phyloP scores from a whole-genome alignment of 805 yeast genomes.

The Hanseniaspora lindneri region DNA sequence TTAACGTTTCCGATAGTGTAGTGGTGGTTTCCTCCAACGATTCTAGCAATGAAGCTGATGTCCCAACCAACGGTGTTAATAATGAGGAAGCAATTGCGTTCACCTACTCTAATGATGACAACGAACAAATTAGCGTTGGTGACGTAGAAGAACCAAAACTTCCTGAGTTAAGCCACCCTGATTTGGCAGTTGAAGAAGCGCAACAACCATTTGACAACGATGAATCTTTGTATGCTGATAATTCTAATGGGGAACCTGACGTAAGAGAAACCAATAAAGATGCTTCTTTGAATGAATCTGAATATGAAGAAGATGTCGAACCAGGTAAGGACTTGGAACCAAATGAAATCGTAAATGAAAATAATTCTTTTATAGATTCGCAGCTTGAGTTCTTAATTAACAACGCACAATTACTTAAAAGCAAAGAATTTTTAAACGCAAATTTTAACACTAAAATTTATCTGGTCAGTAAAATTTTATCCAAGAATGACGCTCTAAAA shows the following conservation, averaged over 20 bases:
- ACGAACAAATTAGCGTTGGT: neutral
- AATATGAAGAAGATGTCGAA: constrained; percentile 11
- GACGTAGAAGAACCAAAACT: neutral
- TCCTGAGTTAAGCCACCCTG: neutral
- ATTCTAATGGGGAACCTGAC: neutral
- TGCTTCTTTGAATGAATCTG: constrained; percentile 1
- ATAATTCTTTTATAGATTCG: constrained; percentile 22
- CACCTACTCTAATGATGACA: no score
- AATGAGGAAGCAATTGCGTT: no score
- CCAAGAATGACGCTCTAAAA: constrained; percentile 2
- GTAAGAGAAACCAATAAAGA: neutral
- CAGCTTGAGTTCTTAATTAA: constrained; percentile 25
- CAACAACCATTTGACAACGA: neutral
- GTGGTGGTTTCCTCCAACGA: no score
- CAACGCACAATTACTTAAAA: constrained; percentile 24
- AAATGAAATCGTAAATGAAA: constrained; percentile 9
- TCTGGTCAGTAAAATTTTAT: neutral
- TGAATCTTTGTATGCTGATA: neutral
- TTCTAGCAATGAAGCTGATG: no score
- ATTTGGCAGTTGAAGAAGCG: neutral
- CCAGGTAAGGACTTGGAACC: neutral
- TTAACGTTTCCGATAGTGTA: no score
- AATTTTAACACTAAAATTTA: constrained; percentile 4
- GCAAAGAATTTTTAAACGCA: constrained; percentile 25
- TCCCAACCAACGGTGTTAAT: no score